phyloP scores from a whole-genome alignment of 768 basidiomycete genomes.

The Auricularia auricula-judae region DNA sequence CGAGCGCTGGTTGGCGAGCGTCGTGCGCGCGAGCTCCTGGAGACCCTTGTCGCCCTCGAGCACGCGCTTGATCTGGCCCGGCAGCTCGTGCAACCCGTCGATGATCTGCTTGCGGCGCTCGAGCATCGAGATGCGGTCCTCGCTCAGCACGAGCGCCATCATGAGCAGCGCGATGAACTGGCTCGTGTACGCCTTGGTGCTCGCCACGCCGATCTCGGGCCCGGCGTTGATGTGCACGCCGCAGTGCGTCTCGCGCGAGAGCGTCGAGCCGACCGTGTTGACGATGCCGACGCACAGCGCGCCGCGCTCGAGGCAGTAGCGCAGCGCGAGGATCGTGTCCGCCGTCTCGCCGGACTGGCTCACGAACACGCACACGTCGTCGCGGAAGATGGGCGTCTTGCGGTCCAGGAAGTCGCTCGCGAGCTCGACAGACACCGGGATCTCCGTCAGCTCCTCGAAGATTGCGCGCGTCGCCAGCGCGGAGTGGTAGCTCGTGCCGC shows the following conservation, averaged over 20 bases:
- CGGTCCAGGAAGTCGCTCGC: conserved; percentile 98
- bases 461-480: conserved; percentile 93
- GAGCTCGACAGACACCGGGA: conserved; percentile 92
- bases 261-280: conserved; percentile 95
- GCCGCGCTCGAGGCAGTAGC: conserved; percentile 94
- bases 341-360: conserved; percentile 99
- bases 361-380: conserved; percentile 93
- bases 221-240: conserved; percentile 99
- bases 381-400: conserved; percentile 98
- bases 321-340: conserved; percentile 90
- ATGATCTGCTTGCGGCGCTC: conserved; percentile 90
- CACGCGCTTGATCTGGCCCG: conserved; percentile 77
- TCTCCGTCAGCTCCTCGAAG: conserved; percentile 98
- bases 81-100: conserved; percentile 82
- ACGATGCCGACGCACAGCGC: conserved; percentile 96
- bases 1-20: conserved; percentile 68
- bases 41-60: conserved; percentile 67
- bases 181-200: conserved; percentile 98
- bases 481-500: conserved; percentile 97
- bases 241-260: conserved; percentile 96
- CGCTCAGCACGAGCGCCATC: conserved; percentile 97
- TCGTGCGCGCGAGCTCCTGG: conserved; percentile 74
- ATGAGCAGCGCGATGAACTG: conserved; percentile 97
- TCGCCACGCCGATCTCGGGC: conserved; percentile 97
- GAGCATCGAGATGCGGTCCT: conserved; percentile 90